Base-by-base conservation (phyloP, 2,329 filamentous ascomycete species). In the Pseudodiploospora longispora region DNA sequence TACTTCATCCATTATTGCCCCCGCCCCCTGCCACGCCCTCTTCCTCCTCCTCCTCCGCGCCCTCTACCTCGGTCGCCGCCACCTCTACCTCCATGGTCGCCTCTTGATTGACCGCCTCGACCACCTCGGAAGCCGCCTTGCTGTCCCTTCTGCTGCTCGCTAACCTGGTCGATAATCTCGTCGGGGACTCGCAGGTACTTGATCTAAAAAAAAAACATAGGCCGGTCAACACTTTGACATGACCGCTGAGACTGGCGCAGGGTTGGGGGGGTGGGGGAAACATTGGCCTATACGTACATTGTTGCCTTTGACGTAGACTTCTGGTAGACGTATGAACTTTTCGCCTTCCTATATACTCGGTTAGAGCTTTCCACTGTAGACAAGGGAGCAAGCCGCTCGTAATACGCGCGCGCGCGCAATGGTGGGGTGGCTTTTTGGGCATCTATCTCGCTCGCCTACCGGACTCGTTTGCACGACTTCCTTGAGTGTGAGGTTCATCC, bases 401-500 rank as follows among this genome's bases (percentile, higher is more conserved):
- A 19, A 19, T 19, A 19, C 19, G 19, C 19, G 19, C 19, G 40
- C 19, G 40, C 10, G 36, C 27, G 29, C 33, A 27, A 7, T 10
- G 41, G 6, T 12, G 34, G 29, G 29, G 32, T 36, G 34, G 6
- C 12, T 10, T 6, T 10, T 35, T 40, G 3, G 8, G 32, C 27
- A 32, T 19, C 19, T 19, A 19, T 19, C 19, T 19, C 19, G 40
- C n/a, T 31, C 12, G 44, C 74, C 41, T 67, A 85, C 81, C 27
- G 91, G 83, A 62, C 85, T 95, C 12, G 93, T 97, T 68, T 97
- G 91, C 32, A 97, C 87, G 27, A 98, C 94, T 66, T 97, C 93
- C 67, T 93, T 95, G 54, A 98, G 70, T 2, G 91, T 97, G 56
- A 98, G 72, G 70, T 98, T 98, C 93, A 98, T 98, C 89, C 93